Conservation (phyloP, 371 early-diverging fungal species). For the Dichotomocladium elegans region DNA sequence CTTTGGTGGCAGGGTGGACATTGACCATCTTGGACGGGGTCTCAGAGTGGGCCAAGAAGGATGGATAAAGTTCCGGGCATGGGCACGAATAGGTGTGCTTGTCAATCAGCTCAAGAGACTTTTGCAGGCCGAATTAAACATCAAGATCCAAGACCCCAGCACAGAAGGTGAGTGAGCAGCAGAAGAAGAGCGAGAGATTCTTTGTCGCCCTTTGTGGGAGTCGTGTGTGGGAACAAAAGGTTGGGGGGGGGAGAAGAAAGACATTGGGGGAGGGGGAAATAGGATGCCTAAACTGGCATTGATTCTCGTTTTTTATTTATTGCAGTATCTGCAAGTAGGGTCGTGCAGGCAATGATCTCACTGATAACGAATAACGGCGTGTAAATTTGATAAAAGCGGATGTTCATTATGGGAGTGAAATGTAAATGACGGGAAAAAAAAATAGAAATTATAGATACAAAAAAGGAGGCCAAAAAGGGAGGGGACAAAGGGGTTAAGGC, state of each 20-base stretch:
- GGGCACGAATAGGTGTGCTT: constrained; percentile 78
- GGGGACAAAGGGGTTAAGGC: not conserved
- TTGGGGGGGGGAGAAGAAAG: not conserved
- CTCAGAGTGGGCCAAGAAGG: constrained; percentile 54
- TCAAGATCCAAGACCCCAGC: constrained; percentile 69
- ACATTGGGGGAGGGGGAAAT: too few species aligned
- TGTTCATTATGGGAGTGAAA: not conserved
- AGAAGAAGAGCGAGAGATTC: too few species aligned
- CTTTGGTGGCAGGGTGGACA: constrained; percentile 66
- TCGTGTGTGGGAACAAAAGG: constrained; percentile 22
- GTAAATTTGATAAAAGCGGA: constrained; percentile 15
- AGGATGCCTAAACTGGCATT: not conserved
- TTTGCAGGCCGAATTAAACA: constrained; percentile 62
- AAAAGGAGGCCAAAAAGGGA: not conserved
- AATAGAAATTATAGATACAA: constrained; percentile 1
- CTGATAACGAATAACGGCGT: constrained; percentile 54
- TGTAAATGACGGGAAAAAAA: not conserved
- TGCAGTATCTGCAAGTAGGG: constrained; percentile 43
- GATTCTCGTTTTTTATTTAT: constrained; percentile 2
- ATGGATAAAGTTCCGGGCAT: constrained; percentile 68
- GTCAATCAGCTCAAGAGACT: constrained; percentile 70
- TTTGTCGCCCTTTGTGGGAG: constrained; percentile 22
- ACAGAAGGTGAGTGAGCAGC: constrained; percentile 39
- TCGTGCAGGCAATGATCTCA: constrained; percentile 49
- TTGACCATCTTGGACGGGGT: constrained; percentile 68